Conservation (phyloP, 371 early-diverging fungal genomes). For the Actinomucor elegans region DNA sequence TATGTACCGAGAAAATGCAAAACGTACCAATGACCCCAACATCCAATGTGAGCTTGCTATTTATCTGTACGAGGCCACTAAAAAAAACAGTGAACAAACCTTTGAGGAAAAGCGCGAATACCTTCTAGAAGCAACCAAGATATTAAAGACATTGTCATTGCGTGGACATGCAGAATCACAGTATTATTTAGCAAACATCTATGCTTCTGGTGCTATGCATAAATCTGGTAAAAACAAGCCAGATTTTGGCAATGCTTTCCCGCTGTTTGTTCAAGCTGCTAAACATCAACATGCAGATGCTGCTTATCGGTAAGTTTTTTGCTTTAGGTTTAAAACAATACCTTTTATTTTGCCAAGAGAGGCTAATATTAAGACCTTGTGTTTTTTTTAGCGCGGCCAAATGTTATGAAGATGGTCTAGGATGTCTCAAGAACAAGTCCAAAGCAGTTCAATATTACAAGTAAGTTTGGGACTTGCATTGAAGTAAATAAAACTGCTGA, state of each 20-base stretch:
- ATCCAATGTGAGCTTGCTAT: conserved; percentile 79
- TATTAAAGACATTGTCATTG: conserved; percentile 55
- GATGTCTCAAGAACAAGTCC: conserved; percentile 56
- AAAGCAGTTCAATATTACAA: conserved; percentile 70
- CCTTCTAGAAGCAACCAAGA: conserved; percentile 56
- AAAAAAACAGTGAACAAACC: conserved; percentile 23
- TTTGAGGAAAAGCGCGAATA: conserved; percentile 45
- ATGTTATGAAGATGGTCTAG: conserved; percentile 70
- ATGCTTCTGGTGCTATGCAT: conserved; percentile 54
- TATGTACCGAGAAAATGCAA: conserved; percentile 63
- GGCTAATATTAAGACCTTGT: neutral
- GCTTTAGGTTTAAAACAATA: neutral
- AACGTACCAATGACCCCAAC: conserved; percentile 68
- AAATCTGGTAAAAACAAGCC: conserved; percentile 53
- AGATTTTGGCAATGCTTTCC: conserved; percentile 66
- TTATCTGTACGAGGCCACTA: conserved; percentile 63
- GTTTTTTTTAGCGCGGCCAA: conserved; percentile 50
- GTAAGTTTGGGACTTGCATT: conserved; percentile 23
- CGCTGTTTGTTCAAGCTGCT: conserved; percentile 65
- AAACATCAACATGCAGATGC: conserved; percentile 70
- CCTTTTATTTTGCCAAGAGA: conserved; percentile 1
- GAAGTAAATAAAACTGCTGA: neutral
- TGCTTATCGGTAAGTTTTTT: conserved; percentile 50
- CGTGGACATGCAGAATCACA: conserved; percentile 64
- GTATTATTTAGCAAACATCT: conserved; percentile 66